Conservation (phyloP, 2,329 filamentous ascomycete species). For the Calonectria pteridis region DNA sequence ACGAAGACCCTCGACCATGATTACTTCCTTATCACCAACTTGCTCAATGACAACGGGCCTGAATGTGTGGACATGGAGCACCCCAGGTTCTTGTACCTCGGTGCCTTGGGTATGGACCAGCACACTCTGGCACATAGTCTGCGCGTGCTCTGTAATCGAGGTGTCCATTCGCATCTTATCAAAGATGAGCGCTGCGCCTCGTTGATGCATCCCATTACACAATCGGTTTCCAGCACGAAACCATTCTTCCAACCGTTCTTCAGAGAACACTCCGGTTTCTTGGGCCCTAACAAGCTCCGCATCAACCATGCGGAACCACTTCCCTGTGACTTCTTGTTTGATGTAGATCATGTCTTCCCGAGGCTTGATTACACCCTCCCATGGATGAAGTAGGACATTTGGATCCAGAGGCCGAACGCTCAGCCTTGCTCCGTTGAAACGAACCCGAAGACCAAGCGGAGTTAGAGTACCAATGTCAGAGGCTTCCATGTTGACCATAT, state of each 20-base stretch:
- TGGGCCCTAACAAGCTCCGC: background rate
- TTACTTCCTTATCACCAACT: background rate
- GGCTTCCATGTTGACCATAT: background rate
- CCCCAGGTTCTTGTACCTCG: background rate
- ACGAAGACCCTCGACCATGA: background rate
- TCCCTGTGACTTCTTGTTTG: background rate
- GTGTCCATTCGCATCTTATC: background rate
- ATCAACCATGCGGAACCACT: background rate
- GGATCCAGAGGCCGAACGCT: background rate
- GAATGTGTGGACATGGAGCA: background rate
- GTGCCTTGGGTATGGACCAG: background rate
- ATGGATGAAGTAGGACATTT: background rate
- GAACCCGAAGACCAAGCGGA: background rate
- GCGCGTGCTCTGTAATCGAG: background rate
- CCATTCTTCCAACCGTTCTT: background rate
- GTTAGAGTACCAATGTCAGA: background rate
- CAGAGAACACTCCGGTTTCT: background rate
- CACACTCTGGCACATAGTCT: background rate
- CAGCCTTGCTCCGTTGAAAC: background rate
- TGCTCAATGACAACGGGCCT: background rate
- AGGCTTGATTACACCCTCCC: background rate
- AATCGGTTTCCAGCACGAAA: background rate
- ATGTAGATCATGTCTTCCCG: background rate
- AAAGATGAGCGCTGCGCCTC: background rate
- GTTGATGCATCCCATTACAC: background rate